Evolutionary conservation across 108 stramenopile genomes (phyloP).

Genomic region (Mediolabrus comicus): DNA sequence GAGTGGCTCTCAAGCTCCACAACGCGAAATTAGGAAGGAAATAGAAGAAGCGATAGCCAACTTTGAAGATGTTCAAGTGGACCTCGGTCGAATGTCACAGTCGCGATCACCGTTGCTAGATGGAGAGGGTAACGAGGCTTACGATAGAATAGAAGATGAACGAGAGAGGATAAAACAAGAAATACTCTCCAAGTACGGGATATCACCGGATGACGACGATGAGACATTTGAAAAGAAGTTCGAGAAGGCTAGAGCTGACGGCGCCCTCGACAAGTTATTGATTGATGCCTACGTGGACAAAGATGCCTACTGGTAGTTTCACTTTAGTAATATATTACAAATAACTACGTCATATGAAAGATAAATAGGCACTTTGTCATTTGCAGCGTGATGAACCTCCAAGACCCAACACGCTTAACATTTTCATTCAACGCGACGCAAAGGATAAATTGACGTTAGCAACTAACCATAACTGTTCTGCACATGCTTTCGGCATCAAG

Average conservation of each 20-base stretch:
- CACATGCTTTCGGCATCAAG: background rate
- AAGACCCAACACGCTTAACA: background rate
- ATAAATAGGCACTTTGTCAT: background rate
- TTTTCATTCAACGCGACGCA: background rate
- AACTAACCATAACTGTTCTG: constrained; percentile 17
- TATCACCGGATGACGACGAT: constrained; percentile 56
- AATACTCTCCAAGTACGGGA: constrained; percentile 48
- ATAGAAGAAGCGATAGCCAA: constrained; percentile 62
- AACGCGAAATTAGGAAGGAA: constrained; percentile 66
- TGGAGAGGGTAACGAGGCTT: constrained; percentile 25
- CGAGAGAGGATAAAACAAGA: constrained; percentile 33
- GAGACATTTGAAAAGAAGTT: constrained; percentile 52
- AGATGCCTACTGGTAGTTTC: constrained; percentile 44
- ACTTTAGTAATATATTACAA: background rate
- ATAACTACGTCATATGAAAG: background rate
- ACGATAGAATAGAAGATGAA: constrained; percentile 52
- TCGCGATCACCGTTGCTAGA: constrained; percentile 31
- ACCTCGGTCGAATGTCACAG: constrained; percentile 60
- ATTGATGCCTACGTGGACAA: constrained; percentile 38
- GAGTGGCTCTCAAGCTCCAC: constrained; percentile 39
- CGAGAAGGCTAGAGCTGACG: constrained; percentile 43
- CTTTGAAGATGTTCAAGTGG: constrained; percentile 56
- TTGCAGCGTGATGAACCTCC: background rate
- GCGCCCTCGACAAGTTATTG: constrained; percentile 25
- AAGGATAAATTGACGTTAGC: background rate